A percentile compares a stretch with the other conserved stretches of the same genome.
Conservation (phyloP, 2,329 filamentous ascomycete genomes). For the Calonectria pteridis region DNA sequence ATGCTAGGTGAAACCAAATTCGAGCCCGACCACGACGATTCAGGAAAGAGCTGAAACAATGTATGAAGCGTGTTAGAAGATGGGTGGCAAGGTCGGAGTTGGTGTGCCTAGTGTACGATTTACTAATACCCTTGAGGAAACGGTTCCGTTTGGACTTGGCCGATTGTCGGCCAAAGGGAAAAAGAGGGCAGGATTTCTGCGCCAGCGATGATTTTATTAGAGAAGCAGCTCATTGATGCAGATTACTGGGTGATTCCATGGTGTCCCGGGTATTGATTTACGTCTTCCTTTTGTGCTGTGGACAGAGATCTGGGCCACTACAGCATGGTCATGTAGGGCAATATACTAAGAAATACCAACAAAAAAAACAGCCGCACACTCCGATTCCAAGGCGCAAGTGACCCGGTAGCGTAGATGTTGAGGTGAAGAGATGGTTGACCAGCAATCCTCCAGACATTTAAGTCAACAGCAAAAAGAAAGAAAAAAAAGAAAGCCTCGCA, state of each 20-base stretch:
- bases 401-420: not conserved
- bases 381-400: not conserved
- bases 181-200: slow-evolving; percentile 18
- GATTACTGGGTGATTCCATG: slow-evolving; percentile 12
- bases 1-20: slow-evolving; percentile 80
- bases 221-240: slow-evolving; percentile 24
- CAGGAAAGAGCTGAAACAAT: slow-evolving; percentile 44
- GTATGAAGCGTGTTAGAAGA: slow-evolving; percentile 9
- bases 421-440: not conserved
- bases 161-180: slow-evolving; percentile 15
- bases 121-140: slow-evolving; percentile 28
- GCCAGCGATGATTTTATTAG: slow-evolving; percentile 29
- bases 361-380: not conserved
- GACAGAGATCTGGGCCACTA: not conserved
- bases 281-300: slow-evolving; percentile 13
- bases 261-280: slow-evolving; percentile 18
- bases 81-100: slow-evolving; percentile 4
- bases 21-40: slow-evolving; percentile 70
- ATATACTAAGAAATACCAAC: not conserved
- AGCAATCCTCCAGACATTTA: not conserved
- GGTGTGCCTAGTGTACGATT: slow-evolving; percentile 31
- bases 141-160: slow-evolving; percentile 10
- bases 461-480: not conserved
- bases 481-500: slow-evolving; percentile 7
- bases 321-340: slow-evolving; percentile 12